phyloP scores from a whole-genome alignment of 441 rosid species.

The Eruca vesicaria region DNA sequence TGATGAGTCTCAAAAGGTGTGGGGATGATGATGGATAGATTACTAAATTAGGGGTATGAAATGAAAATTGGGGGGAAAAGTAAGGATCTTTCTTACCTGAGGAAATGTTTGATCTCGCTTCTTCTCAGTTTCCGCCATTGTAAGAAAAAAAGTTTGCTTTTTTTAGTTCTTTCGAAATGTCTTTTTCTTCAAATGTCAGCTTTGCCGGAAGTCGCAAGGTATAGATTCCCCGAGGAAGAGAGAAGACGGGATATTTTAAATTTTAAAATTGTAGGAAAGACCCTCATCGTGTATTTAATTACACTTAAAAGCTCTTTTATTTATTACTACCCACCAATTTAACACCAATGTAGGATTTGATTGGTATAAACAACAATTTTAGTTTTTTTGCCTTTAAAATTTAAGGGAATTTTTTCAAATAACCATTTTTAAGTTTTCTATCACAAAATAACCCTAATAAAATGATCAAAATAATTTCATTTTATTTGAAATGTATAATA shows the following conservation, averaged over 20 bases:
- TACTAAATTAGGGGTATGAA: background rate
- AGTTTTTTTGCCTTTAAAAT: too few relatives aligned
- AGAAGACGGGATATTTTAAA: background rate
- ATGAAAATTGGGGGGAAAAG: background rate
- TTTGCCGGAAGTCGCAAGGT: background rate
- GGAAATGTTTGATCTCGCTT: background rate
- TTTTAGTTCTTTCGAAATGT: background rate
- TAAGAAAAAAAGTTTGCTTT: background rate
- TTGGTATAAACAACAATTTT: too few relatives aligned
- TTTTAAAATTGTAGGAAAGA: background rate
- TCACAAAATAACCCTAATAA: too few relatives aligned
- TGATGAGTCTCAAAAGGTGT: slow-evolving; percentile 33
- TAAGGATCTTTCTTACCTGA: background rate
- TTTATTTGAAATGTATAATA: too few relatives aligned
- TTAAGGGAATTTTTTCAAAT: too few relatives aligned
- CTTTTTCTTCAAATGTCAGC: background rate
- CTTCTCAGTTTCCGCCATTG: background rate
- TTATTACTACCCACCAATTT: background rate
- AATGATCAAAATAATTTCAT: too few relatives aligned
- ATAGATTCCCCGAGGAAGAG: background rate
- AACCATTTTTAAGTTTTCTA: too few relatives aligned
- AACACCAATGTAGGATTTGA: background rate
- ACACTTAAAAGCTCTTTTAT: background rate
- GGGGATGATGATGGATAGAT: slow-evolving; percentile 34
- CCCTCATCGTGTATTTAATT: background rate